Conservation (phyloP, 2,329 filamentous ascomycete species). For the Microsporum audouinii region DNA sequence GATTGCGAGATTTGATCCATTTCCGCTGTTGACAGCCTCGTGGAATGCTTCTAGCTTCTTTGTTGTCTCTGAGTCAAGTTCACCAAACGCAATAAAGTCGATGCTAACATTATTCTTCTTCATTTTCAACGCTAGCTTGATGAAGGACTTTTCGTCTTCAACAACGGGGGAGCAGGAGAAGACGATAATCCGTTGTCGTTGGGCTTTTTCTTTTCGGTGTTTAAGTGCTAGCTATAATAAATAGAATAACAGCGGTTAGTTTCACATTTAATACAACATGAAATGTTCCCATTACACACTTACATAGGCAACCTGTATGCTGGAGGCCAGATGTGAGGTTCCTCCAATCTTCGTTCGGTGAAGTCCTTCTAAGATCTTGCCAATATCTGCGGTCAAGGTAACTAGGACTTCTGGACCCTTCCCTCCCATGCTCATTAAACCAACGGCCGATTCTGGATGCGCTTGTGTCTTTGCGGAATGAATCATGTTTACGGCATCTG, state of each 20-base stretch:
- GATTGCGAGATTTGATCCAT: slow-evolving; percentile 82
- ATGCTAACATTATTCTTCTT: slow-evolving; percentile 94
- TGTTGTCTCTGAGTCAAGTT: slow-evolving; percentile 77
- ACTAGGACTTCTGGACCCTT: slow-evolving; percentile 95
- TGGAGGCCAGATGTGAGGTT: slow-evolving; percentile 75
- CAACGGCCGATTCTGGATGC: slow-evolving; percentile 94
- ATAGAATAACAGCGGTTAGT: neutral
- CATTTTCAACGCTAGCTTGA: slow-evolving; percentile 91
- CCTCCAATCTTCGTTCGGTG: slow-evolving; percentile 92
- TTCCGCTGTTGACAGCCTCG: slow-evolving; percentile 78
- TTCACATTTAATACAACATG: neutral
- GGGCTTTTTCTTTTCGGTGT: slow-evolving; percentile 94
- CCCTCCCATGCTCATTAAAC: slow-evolving; percentile 97
- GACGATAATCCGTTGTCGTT: slow-evolving; percentile 91
- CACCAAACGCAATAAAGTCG: slow-evolving; percentile 90
- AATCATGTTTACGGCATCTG: slow-evolving; percentile 86
- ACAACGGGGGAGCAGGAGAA: slow-evolving; percentile 89
- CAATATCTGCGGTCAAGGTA: slow-evolving; percentile 89
- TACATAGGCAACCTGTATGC: slow-evolving; percentile 90
- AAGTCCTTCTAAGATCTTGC: slow-evolving; percentile 84
- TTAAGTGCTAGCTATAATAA: slow-evolving; percentile 71
- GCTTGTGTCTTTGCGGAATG: slow-evolving; percentile 92
- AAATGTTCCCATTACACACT: slow-evolving; percentile 24
- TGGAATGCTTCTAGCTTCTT: slow-evolving; percentile 90
- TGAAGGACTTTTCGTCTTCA: slow-evolving; percentile 78